Percentiles rank a stretch among this genome's conserved stretches.
These are phyloP conservation scores for Raddia distichophylla DNA, from an alignment of 176 grass and related monocot genomes.

Conservation along the genomic window DNA sequence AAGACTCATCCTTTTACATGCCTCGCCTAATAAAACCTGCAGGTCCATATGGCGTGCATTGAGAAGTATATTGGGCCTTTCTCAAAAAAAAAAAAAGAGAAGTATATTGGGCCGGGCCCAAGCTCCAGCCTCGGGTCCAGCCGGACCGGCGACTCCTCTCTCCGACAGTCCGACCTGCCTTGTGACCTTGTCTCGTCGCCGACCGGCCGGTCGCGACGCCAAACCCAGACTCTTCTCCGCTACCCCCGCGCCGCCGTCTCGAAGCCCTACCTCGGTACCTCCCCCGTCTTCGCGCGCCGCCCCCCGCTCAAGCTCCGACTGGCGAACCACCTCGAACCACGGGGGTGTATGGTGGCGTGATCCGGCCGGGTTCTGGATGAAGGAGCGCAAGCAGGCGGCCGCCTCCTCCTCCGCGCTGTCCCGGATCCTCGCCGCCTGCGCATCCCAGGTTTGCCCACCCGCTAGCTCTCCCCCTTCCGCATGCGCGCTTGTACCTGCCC, in stretches of 20 bases:
- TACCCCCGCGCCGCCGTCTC: background rate
- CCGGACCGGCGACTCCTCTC: background rate
- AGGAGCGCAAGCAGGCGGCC: slow-evolving; percentile 52
- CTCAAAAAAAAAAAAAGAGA: no score
- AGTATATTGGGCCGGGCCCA: no score
- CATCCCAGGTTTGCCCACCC: slow-evolving; percentile 49
- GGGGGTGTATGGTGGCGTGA: slow-evolving; percentile 34
- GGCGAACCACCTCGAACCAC: no score
- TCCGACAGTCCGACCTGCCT: no score
- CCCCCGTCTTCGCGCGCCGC: background rate
- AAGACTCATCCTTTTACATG: no score
- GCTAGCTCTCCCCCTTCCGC: background rate
- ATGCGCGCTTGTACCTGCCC: background rate
- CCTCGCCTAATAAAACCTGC: no score
- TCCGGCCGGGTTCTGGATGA: slow-evolving; percentile 47
- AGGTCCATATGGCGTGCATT: no score
- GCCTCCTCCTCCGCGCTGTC: slow-evolving; percentile 32
- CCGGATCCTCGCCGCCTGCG: slow-evolving; percentile 57
- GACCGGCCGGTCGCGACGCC: slow-evolving; percentile 20
- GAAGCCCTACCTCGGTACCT: background rate
- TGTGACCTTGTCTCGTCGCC: background rate
- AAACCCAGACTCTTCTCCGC: background rate
- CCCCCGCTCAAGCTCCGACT: background rate
- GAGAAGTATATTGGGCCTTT: no score
- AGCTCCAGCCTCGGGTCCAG: no score